Evolutionary conservation across 306 rosid genomes (phyloP).

Genomic region (Sicyos edulis): DNA sequence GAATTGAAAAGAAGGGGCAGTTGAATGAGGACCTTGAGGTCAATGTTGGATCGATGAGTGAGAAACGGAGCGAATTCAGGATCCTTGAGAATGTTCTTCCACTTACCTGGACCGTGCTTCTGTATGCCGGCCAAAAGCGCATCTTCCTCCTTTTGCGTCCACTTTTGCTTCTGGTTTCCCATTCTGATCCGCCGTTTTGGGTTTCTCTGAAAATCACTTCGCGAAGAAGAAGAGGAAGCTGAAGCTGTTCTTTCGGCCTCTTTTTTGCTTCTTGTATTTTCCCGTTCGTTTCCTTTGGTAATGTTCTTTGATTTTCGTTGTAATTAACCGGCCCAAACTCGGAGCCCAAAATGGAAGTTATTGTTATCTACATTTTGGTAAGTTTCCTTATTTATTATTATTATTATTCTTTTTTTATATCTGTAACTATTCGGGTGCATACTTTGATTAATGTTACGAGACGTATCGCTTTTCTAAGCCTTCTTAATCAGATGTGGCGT

Average conservation of each 20-base stretch:
- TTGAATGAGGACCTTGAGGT: conserved; percentile 50
- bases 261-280: neutral
- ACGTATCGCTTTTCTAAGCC: too few relatives aligned
- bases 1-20: neutral
- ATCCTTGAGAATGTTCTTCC: conserved; percentile 66
- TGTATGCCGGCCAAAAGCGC: conserved; percentile 60
- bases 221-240: neutral
- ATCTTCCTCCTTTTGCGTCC: conserved; percentile 66
- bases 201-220: neutral
- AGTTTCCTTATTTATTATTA: too few relatives aligned
- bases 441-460: too few relatives aligned
- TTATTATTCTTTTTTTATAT: too few relatives aligned
- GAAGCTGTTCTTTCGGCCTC: neutral
- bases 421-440: too few relatives aligned
- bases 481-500: too few relatives aligned
- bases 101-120: conserved; percentile 71
- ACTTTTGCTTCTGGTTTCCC: conserved; percentile 76
- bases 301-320: too few relatives aligned
- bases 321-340: too few relatives aligned
- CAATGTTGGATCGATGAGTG: conserved; percentile 59
- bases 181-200: conserved; percentile 22
- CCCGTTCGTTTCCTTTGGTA: neutral
- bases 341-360: too few relatives aligned
- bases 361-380: too few relatives aligned
- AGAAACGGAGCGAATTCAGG: conserved; percentile 55